Evolutionary conservation across 1,139 yeast genomes (phyloP).

Genomic region (Tardiomyces digboiensis): DNA sequence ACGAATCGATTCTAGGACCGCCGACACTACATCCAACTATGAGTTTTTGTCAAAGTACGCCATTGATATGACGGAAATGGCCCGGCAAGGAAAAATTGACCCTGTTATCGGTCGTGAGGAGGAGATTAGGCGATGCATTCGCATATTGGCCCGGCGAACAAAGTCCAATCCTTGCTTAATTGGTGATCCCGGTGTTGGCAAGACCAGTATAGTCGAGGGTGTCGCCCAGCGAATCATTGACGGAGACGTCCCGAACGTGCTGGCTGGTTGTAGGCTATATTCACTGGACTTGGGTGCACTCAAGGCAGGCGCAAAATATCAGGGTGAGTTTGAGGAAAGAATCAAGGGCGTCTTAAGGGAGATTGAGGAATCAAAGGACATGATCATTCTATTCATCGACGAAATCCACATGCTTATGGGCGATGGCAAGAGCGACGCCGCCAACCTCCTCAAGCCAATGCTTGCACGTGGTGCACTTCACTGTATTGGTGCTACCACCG

Average conservation of each 20-base stretch:
- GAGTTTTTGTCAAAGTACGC: conserved; percentile 89
- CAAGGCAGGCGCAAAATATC: conserved; percentile 97
- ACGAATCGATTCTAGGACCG: conserved; percentile 87
- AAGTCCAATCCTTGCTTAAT: conserved; percentile 93
- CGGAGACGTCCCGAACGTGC: conserved; percentile 86
- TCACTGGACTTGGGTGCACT: conserved; percentile 92
- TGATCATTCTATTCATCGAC: conserved; percentile 86
- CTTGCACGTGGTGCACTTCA: conserved; percentile 93
- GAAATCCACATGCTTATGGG: conserved; percentile 99
- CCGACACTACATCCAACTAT: conserved; percentile 77
- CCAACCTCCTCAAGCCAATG: conserved; percentile 93
- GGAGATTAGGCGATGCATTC: conserved; percentile 89
- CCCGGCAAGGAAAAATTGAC: conserved; percentile 89
- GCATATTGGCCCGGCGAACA: conserved; percentile 91
- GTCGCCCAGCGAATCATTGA: conserved; percentile 96
- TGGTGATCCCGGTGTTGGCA: conserved; percentile 99
- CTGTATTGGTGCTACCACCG: conserved; percentile 98
- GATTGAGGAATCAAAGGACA: conserved; percentile 76
- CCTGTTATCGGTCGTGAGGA: conserved; percentile 99
- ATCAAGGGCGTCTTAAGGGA: conserved; percentile 93
- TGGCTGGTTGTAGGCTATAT: conserved; percentile 70
- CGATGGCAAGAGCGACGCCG: conserved; percentile 84
- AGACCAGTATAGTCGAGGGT: conserved; percentile 96
- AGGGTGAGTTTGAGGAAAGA: conserved; percentile 98
- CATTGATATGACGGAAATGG: conserved; percentile 85